phyloP scores from a whole-genome alignment of 331 rosid species.

The Telfairia occidentalis region DNA sequence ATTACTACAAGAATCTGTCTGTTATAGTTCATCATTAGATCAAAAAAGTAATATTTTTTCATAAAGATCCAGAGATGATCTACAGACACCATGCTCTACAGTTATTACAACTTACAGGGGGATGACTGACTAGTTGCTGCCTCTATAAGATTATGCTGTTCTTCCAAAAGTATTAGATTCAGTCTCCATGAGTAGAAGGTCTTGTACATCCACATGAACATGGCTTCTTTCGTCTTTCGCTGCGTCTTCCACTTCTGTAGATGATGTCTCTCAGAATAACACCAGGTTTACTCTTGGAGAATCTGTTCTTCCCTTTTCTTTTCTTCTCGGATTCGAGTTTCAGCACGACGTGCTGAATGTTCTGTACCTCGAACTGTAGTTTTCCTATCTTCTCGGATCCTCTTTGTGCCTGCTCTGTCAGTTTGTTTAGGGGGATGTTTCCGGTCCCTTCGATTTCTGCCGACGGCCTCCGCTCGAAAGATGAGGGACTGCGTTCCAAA shows the following conservation, averaged over 20 bases:
- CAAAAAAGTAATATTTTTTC: neutral
- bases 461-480: conserved; percentile 25
- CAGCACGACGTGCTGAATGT: conserved; percentile 55
- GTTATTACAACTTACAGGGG: neutral
- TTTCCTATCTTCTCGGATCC: conserved; percentile 73
- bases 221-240: conserved; percentile 39
- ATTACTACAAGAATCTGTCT: neutral
- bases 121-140: neutral
- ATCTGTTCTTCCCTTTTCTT: conserved; percentile 34
- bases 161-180: neutral
- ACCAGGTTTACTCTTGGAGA: conserved; percentile 49
- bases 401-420: conserved; percentile 47
- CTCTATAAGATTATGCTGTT: neutral
- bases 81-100: neutral
- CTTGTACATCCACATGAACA: conserved; percentile 66
- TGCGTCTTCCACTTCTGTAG: conserved; percentile 37
- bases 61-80: conserved; percentile 8
- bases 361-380: conserved; percentile 87
- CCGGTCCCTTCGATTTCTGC: conserved; percentile 34
- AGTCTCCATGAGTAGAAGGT: conserved; percentile 61
- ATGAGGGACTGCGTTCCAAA: conserved; percentile 35
- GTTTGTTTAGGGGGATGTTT: conserved; percentile 25
- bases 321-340: conserved; percentile 57
- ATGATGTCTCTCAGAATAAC: conserved; percentile 65
- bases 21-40: conserved; percentile 6